These are phyloP conservation scores for Leishmania major DNA, from an alignment of 208 protist species.

Conservation along the genomic window DNA sequence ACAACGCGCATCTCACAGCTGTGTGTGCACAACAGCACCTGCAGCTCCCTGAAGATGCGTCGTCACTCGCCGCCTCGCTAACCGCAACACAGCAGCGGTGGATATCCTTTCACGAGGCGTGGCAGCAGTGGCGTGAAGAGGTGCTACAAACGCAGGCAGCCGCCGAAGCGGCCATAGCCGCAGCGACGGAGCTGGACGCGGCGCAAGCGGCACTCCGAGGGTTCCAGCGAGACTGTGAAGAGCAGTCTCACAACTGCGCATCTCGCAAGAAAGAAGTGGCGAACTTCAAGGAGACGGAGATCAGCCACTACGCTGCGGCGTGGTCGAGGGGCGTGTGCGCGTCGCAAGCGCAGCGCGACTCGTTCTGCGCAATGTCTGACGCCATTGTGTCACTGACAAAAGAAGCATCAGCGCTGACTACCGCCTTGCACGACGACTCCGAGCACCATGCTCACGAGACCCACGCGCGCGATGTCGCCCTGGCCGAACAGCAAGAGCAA, in stretches of 20 bases:
- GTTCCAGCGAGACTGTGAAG: slow-evolving; percentile 9
- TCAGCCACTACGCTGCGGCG: slow-evolving; percentile 30
- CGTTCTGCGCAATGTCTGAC: slow-evolving; percentile 1
- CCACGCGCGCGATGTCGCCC: neutral
- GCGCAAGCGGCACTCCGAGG: neutral
- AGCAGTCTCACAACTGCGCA: neutral
- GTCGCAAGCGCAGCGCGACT: slow-evolving; percentile 6
- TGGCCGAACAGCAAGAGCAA: slow-evolving; percentile 14
- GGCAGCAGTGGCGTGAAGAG: slow-evolving; percentile 11
- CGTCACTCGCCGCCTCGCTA: neutral
- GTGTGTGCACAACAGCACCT: slow-evolving; percentile 1
- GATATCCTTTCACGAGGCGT: neutral
- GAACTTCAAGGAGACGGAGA: slow-evolving; percentile 11
- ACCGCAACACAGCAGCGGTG: slow-evolving; percentile 1
- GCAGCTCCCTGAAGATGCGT: neutral
- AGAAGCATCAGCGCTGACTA: neutral
- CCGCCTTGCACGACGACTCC: neutral
- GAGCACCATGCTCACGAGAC: slow-evolving; percentile 3
- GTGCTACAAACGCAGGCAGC: neutral
- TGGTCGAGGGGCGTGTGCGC: slow-evolving; percentile 18
- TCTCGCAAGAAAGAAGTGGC: slow-evolving; percentile 4
- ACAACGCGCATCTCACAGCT: slow-evolving; percentile 2
- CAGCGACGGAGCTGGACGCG: neutral
- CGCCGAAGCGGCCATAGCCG: neutral
- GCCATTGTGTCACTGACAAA: neutral